Evolutionary conservation across 768 basidiomycete genomes (phyloP), one percentile per base, ranked within the genome.

Genomic region (Gautieria morchelliformis): DNA sequence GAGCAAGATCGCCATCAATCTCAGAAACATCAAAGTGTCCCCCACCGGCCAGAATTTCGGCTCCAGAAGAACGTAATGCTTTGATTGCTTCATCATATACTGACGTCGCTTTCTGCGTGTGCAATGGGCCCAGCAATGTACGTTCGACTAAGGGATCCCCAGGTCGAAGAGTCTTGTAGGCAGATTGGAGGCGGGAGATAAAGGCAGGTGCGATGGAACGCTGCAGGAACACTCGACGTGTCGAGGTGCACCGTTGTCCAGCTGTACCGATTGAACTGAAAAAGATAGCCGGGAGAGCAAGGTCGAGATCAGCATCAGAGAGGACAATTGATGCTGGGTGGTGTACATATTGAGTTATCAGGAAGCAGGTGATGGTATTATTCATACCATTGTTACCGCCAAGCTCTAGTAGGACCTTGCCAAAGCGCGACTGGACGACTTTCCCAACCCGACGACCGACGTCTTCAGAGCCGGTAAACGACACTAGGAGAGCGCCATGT

Each of bases 401-500:
- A 2, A 97, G 75, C 67, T 97, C 95, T 24, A 97, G 78, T 20
- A 97, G 82, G 32, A 83, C 77, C 72, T 95, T 91, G 19, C 93
- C 94, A 69, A 94, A 95, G 60, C 92, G 78, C 56, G 83, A 82
- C 68, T 88, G 88, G 3, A 96, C 93, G 60, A 75, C 77, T 72
- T 83, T 84, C n/a, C 89, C 89, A n/a, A 98, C 93, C 58, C 82
- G 78, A 52, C 86, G 80, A 12, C 95, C 95, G 55, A 91, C 84
- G 53, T 76, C 75, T 69, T 98, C 95, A 65, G 89, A 93, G 4
- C 95, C 95, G 2, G 95, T 98, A 70, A 98, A 98, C 39, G 90
- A 93, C 20, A 98, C 92, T 94, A 56, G 24, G 33, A 41, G 49
- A 44, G 32, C 27, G 47, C 33, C 9, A 50, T 20, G 9, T 20